phyloP scores from a whole-genome alignment of 2,329 filamentous ascomycete species.

The Rutstroemia sp. region DNA sequence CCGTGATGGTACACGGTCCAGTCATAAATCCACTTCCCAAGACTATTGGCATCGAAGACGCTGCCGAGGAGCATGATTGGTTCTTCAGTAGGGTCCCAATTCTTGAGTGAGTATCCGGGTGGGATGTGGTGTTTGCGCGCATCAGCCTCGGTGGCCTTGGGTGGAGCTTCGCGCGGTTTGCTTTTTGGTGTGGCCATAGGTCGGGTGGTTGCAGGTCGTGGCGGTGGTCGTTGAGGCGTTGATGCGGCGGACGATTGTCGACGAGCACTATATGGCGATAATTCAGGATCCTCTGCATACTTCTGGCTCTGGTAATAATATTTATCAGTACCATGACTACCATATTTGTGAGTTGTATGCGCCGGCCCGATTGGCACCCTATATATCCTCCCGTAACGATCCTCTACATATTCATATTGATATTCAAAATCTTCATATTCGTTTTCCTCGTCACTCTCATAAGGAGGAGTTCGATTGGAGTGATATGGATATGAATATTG shows the following conservation, averaged over 20 bases:
- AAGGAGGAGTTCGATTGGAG: constrained; percentile 31
- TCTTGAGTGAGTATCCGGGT: constrained; percentile 87
- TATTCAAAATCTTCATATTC: constrained; percentile 19
- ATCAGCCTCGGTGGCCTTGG: constrained; percentile 51
- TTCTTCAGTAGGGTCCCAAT: constrained; percentile 93
- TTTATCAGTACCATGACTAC: constrained; percentile 31
- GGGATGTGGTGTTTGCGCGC: constrained; percentile 68
- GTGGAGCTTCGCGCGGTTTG: constrained; percentile 31
- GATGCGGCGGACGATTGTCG: constrained; percentile 22
- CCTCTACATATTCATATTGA: constrained; percentile 30
- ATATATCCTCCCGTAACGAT: constrained; percentile 24
- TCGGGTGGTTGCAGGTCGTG: constrained; percentile 21
- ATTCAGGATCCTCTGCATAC: constrained; percentile 24
- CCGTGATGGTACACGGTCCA: constrained; percentile 94
- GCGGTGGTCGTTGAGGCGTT: constrained; percentile 27
- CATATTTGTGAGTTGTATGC: constrained; percentile 27
- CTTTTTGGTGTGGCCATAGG: constrained; percentile 24
- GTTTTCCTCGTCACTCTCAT: constrained; percentile 32
- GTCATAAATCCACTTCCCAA: constrained; percentile 99
- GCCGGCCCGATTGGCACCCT: constrained; percentile 13
- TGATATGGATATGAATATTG: constrained; percentile 25
- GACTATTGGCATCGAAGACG: constrained; percentile 93
- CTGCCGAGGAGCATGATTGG: constrained; percentile 91
- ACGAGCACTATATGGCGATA: constrained; percentile 21
- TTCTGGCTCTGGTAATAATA: constrained; percentile 28